Evolutionary conservation across 192 early-diverging fungal species (phyloP), one percentile per base, ranked within the genome.

Genomic region (Linnemannia schmuckeri): DNA sequence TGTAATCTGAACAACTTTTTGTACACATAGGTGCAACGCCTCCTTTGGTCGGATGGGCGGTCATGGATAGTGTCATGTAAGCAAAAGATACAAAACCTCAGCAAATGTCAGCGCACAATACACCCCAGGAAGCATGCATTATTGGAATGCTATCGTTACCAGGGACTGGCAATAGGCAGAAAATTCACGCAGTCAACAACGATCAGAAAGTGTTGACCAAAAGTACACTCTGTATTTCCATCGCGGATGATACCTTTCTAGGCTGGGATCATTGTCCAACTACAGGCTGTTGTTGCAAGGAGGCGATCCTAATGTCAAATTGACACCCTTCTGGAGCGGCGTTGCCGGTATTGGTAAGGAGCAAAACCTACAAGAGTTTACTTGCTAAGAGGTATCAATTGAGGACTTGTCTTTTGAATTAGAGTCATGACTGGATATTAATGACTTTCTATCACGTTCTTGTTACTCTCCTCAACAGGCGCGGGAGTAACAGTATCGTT

Each of bases 21-120:
- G 35, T 6, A 27, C 17, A 70, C 17, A 4, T 86, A 89, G 88
- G 98, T 61, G 96, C 97, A 20, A 97, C 96, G 33, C 96, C 97
- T 15, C 97, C 97, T 27, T 86, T 99, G 66, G 81, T 99, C 70
- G 97, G 97, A 18, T 99, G 97, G 97, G 93, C 94, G 3, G 89
- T 96, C 70, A 97, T 98, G 96, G 97, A 98, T 69, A 93, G 92
- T 81, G 83, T 92, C 46, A 92, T 92, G 93, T 92, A 89, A 88
- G 88, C 37, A 33, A 33, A 74, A 55, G 20, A 6, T 8, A 13
- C 4, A n/a, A 6, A 61, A 68, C 5, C 1, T 10, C 38, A 33
- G 40, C 6, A 38, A 9, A 27, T n/a, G 20, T 54, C 18, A 12
- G 10, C 13, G 37, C 37, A 13, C 49, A 52, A 52, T 52, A 52